Evolutionary conservation across 768 basidiomycete species (phyloP), one percentile per base, ranked within the genome.

Genomic region (Podaxis pistillaris): DNA sequence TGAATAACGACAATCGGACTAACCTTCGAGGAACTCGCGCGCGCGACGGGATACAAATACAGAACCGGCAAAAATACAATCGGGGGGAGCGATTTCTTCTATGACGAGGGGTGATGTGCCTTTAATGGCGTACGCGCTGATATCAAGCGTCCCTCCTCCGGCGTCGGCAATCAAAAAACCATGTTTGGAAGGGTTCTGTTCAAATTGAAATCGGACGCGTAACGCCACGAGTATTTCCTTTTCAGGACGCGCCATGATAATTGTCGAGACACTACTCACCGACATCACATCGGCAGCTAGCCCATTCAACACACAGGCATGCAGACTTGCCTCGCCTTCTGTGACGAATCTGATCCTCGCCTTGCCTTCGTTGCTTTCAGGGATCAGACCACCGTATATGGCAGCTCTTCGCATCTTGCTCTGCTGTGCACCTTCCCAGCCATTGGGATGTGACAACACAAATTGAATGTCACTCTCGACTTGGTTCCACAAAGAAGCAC

Each of bases 41-140:
- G 90, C 89, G 47, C 90, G 76, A 58, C 90, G 80, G 70, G 89
- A 90, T 30, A 92, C 90, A 69, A 93, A 93, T 13, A 93, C 88
- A 4, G 90, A 91, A 26, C 90, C 90, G 50, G 90, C 89, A 72
- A 93, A 93, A 44, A 91, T 83, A 89, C 90, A 93, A 72, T 93
- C 90, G 11, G 90, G 89, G 26, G 90, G 90, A 2, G 90, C 90
- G 66, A 91, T 86, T 74, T 93, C 90, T 70, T 93, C 90, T 67
- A 93, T 91, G 15, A 88, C 83, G 15, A 92, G 82, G 0, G 90
- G 90, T 26, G 80, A 73, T 2, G 87, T 86, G 55, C 81, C 86
- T 6, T 86, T 85, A 57, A 92, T 88, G 1, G 86, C 89, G 66
- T 93, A 93, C 4, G 90, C 86, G 65, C 88, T 90, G 67, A 93